Evolutionary conservation across 2,329 filamentous ascomycete genomes (phyloP).

Genomic region (Aspergillus pseudoviridinutans): DNA sequence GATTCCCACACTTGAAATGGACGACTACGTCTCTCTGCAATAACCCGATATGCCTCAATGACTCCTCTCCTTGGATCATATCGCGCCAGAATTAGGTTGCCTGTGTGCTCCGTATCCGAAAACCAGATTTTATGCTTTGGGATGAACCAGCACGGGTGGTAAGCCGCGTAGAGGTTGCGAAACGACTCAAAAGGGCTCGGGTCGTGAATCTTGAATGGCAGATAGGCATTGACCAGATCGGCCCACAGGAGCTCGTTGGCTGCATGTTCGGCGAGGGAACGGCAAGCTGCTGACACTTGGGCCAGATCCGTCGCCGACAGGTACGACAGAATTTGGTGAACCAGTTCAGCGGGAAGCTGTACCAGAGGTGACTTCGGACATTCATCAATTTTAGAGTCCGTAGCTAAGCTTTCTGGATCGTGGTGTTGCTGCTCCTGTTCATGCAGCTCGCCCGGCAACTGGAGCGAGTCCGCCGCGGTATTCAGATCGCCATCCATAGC

Average conservation of each 20-base stretch:
- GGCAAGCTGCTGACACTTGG: conserved; percentile 59
- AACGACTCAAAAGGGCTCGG: conserved; percentile 61
- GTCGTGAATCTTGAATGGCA: conserved; percentile 56
- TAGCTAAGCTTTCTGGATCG: neutral
- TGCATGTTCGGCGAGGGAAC: conserved; percentile 55
- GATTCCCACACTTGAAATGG: conserved; percentile 61
- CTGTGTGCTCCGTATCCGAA: conserved; percentile 66
- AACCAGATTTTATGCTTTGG: conserved; percentile 81
- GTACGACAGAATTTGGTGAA: conserved; percentile 66
- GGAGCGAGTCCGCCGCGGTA: neutral
- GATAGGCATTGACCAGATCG: conserved; percentile 61
- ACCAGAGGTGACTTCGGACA: conserved; percentile 19
- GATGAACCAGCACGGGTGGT: conserved; percentile 82
- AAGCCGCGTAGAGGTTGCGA: conserved; percentile 66
- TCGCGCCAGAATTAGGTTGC: conserved; percentile 70
- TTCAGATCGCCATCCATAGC: neutral
- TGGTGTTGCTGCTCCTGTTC: neutral
- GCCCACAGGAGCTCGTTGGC: conserved; percentile 70
- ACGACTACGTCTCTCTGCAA: conserved; percentile 59
- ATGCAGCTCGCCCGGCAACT: neutral
- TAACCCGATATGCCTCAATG: conserved; percentile 75
- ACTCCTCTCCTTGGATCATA: conserved; percentile 69
- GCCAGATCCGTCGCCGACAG: conserved; percentile 64
- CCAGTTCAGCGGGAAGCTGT: conserved; percentile 67
- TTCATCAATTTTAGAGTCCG: neutral